Evolutionary conservation across 352 stramenopile species (phyloP), one percentile per base, ranked within the genome.

Genomic region (Phytophthora cactorum): DNA sequence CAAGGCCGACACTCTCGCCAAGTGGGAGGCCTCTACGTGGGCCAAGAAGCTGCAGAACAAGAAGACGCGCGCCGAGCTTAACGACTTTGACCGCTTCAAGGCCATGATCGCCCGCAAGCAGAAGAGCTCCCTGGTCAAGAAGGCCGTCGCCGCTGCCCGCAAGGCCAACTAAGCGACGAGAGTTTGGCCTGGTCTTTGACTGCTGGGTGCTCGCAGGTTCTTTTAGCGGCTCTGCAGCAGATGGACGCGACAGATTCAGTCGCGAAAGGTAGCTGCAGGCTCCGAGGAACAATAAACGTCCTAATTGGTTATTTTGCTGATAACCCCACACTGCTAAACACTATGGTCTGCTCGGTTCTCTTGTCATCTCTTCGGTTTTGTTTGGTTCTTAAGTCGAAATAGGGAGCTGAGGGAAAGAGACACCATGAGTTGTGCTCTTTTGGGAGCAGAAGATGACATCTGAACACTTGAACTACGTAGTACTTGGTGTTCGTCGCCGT

Each of bases 31-130:
- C 53, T 96, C 92, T 32, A 91, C 84, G 43, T 99, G 97, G 97
- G 97, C 96, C 69, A 99, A 99, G 93, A 99, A 99, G 90, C 85
- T 99, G 57, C 89, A 88, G 39, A 89, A 90, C 72, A 99, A 99
- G 92, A 97, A 97, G 79, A 98, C 91, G 62, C 96, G 97, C 66
- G 92, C 92, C 36, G 78, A 79, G 66, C 85, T 99, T 27, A 97
- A 76, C 67, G 98, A 99, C 90, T 99, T 99, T 72, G 96, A 99
- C 77, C 92, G 98, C 77, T 99, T 99, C 88, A 99, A 99, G 95
- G 88, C 98, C 66, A 99, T 99, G 97, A 97, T 99, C 74, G 98
- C 97, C 46, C 97, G 97, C 81, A 99, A 99, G 94, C 96, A 99
- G 82, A 99, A 99, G 90, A 92, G 85, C 65, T 84, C 82, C 44